These are phyloP conservation scores for bread wheat (Triticum aestivum) DNA, from an alignment of 176 grass and related monocot species.

Conservation along the genomic window DNA sequence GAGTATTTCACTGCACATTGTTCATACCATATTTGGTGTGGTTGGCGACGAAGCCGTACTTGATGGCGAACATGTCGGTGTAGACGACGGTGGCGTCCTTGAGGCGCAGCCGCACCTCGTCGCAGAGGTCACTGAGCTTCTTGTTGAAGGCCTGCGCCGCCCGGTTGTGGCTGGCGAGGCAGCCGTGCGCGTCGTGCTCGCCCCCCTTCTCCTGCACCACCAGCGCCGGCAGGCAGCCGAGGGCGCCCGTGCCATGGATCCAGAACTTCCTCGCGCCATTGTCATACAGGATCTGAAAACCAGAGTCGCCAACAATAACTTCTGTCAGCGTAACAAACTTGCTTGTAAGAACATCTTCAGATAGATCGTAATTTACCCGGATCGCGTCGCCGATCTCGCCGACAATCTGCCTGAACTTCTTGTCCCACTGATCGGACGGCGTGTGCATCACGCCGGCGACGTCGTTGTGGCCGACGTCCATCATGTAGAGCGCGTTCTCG, in stretches of 20 bases:
- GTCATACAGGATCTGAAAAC: constrained; percentile 55
- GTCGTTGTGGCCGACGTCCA: constrained; percentile 91
- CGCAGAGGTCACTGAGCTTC: constrained; percentile 55
- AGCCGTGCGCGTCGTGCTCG: constrained; percentile 52
- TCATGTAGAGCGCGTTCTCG: constrained; percentile 65
- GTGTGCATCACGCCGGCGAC: constrained; percentile 36
- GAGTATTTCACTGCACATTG: no score
- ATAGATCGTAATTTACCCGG: not conserved
- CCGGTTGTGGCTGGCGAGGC: constrained; percentile 49
- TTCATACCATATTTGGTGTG: constrained; percentile 62
- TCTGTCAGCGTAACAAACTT: constrained; percentile 9
- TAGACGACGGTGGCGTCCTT: constrained; percentile 69
- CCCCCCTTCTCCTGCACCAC: constrained; percentile 46
- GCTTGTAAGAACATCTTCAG: not conserved
- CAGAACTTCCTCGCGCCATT: constrained; percentile 79
- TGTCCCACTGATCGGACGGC: constrained; percentile 37
- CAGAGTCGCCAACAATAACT: not conserved
- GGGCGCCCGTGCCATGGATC: constrained; percentile 66
- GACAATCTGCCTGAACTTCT: constrained; percentile 39
- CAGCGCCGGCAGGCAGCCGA: constrained; percentile 77
- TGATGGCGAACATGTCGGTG: constrained; percentile 87
- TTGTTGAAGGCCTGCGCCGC: constrained; percentile 62
- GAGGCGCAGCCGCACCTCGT: constrained; percentile 40
- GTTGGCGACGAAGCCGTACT: constrained; percentile 83
- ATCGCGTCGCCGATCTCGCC: constrained; percentile 52